Percentiles rank a stretch among this genome's conserved stretches.
These are phyloP conservation scores for Penicillium bialowiezense DNA, from an alignment of 495 filamentous ascomycete species.

Conservation along the genomic window DNA sequence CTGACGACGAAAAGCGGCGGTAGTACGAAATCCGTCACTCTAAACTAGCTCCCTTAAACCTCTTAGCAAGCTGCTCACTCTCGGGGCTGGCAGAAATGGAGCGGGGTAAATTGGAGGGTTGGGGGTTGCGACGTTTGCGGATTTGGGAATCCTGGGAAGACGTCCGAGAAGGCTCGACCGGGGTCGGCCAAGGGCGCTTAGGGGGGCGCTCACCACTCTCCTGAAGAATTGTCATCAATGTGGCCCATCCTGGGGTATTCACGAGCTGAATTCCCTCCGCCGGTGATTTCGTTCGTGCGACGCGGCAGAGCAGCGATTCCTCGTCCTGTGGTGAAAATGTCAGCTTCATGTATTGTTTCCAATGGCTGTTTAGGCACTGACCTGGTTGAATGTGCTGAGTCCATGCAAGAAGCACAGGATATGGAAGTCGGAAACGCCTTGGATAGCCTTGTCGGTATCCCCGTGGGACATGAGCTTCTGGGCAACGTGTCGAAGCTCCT, in stretches of 20 bases:
- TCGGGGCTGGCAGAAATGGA: constrained; percentile 44
- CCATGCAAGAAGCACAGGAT: constrained; percentile 82
- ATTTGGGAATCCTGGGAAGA: constrained; percentile 25
- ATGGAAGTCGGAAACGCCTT: constrained; percentile 87
- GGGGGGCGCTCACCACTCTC: constrained; percentile 94
- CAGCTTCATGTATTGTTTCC: constrained; percentile 9
- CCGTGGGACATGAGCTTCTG: constrained; percentile 57
- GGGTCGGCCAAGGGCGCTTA: constrained; percentile 65
- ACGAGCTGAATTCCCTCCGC: constrained; percentile 76
- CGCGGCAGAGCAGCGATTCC: constrained; percentile 78
- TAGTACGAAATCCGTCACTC: constrained; percentile 43
- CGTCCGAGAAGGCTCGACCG: constrained; percentile 32
- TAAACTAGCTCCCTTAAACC: constrained; percentile 97
- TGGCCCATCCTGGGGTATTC: constrained; percentile 86
- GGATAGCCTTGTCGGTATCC: constrained; percentile 60
- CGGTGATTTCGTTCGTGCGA: constrained; percentile 74
- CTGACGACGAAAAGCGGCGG: constrained; percentile 6
- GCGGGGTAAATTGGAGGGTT: constrained; percentile 30
- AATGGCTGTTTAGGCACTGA: constrained; percentile 35
- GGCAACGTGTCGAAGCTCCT: constrained; percentile 65
- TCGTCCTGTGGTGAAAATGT: constrained; percentile 65
- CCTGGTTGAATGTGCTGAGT: constrained; percentile 80
- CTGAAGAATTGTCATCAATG: constrained; percentile 85
- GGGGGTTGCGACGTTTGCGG: constrained; percentile 25
- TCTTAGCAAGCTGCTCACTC: constrained; percentile 91